Percentiles rank a stretch among this genome's conserved stretches.
Conservation (phyloP, 129 eudicot species). For the Artemisia tridentata region DNA sequence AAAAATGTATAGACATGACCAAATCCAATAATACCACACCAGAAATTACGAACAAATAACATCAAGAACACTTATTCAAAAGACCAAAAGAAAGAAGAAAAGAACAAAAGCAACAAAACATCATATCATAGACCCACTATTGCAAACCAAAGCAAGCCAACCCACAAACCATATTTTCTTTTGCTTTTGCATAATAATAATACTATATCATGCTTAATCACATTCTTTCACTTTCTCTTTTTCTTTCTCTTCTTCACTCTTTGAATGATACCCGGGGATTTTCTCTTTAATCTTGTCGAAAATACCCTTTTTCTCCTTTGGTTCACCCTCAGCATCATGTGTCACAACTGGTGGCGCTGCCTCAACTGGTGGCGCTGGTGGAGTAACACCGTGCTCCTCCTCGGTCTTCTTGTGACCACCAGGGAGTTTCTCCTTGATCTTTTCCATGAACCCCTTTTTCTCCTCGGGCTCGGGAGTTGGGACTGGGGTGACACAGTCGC, state of each 20-base stretch:
- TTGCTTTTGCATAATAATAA: constrained; percentile 15
- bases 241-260: constrained; percentile 61
- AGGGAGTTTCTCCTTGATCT: constrained; percentile 84
- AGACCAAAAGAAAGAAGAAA: neutral
- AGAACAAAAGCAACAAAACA: constrained; percentile 13
- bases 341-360: constrained; percentile 26
- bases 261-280: constrained; percentile 75
- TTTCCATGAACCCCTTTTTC: constrained; percentile 77
- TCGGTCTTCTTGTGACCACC: constrained; percentile 50
- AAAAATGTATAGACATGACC: constrained; percentile 26
- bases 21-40: constrained; percentile 26
- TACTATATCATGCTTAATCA: constrained; percentile 25
- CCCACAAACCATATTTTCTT: constrained; percentile 19
- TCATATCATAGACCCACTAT: constrained; percentile 19
- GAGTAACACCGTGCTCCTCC: constrained; percentile 38
- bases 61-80: constrained; percentile 19
- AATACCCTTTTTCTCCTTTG: constrained; percentile 76
- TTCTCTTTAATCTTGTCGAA: constrained; percentile 91
- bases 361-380: constrained; percentile 27
- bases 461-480: constrained; percentile 39
- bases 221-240: constrained; percentile 49
- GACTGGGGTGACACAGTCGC: neutral
- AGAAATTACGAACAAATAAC: constrained; percentile 18
- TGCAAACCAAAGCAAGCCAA: constrained; percentile 28
- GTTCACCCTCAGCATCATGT: constrained; percentile 37